Evolutionary conservation across 108 stramenopile species (phyloP), one percentile per base, ranked within the genome.

Genomic region (Mediolabrus comicus): DNA sequence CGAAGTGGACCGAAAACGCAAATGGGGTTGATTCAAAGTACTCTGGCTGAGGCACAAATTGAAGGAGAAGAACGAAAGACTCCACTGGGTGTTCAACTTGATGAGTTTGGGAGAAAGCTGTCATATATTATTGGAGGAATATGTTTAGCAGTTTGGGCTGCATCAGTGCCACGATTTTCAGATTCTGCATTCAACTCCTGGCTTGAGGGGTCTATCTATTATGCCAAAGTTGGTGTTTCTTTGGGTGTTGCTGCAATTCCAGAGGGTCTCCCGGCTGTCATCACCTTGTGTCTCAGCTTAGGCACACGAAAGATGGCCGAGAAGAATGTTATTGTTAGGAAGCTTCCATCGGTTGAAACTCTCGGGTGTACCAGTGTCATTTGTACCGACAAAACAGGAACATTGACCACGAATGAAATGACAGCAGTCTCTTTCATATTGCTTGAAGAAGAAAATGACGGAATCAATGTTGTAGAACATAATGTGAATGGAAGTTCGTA

Each of bases 161-260:
- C 90, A 9, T 82, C 81, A 17, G 84, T 97, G 53, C 96, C 97
- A 25, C 84, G 94, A 72, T 95, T 94, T 72, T 41, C 69, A 33
- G 84, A 88, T 65, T 74, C 92, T 0, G 69, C 83, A 11, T 97
- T 97, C 75, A 72, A 56, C 27, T 66, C 65, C 39, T 51, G 74
- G 51, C 79, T 84, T 65, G 84, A 92, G 62, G 92, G 86, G 14
- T 86, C 89, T n/a, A 65, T 98, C 7, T 91, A 98, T 69, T 92
- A 97, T 75, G 96, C 97, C 74, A 97, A 97, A 69, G 92, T 97
- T 8, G 90, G 96, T 32, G 98, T 99, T 7, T 96, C 98, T n/a
- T 82, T 99, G 68, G 97, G 96, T 24, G 98, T 99, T n/a, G 97
- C 97, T 2, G 98, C 98, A 19, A 95, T 99, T 65, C 98, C 98